These are phyloP conservation scores for Aureobasidium leucospermi DNA, from an alignment of 2,329 filamentous ascomycete species.

Conservation along the genomic window DNA sequence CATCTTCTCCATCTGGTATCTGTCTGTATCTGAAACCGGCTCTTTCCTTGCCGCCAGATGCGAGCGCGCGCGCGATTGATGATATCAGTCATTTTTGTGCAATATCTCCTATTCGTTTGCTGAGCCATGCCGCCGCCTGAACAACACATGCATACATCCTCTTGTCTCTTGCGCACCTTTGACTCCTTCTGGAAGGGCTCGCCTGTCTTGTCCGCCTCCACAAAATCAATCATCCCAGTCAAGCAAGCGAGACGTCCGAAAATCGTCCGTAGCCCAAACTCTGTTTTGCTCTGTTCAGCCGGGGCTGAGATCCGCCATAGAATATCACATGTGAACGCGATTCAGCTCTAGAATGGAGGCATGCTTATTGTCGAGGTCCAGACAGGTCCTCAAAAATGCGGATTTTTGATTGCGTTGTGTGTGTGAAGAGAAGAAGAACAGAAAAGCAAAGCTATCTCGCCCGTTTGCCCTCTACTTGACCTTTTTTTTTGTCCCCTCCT, in stretches of 20 bases:
- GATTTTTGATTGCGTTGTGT: background rate
- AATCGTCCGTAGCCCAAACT: background rate
- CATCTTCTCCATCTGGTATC: too few relatives aligned
- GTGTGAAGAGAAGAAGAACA: background rate
- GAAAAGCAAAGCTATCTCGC: background rate
- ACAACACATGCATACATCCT: background rate
- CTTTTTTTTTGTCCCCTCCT: background rate
- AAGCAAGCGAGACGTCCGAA: background rate
- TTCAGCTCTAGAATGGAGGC: background rate
- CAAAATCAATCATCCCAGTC: too few relatives aligned
- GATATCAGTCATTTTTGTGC: too few relatives aligned
- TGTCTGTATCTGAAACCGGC: slow-evolving; percentile 1
- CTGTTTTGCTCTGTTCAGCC: background rate
- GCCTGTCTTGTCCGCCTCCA: too few relatives aligned
- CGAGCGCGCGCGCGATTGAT: too few relatives aligned
- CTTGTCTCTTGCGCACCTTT: background rate
- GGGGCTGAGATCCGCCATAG: background rate
- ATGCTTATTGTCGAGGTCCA: background rate
- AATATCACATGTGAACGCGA: background rate
- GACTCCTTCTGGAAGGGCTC: background rate
- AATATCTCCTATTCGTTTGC: background rate
- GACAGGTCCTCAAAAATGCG: background rate
- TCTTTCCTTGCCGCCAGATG: background rate
- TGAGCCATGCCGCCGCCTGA: too few relatives aligned
- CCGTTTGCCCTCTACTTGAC: background rate